phyloP scores from a whole-genome alignment of 345 rosid species.

The Eucalyptus curtisii region DNA sequence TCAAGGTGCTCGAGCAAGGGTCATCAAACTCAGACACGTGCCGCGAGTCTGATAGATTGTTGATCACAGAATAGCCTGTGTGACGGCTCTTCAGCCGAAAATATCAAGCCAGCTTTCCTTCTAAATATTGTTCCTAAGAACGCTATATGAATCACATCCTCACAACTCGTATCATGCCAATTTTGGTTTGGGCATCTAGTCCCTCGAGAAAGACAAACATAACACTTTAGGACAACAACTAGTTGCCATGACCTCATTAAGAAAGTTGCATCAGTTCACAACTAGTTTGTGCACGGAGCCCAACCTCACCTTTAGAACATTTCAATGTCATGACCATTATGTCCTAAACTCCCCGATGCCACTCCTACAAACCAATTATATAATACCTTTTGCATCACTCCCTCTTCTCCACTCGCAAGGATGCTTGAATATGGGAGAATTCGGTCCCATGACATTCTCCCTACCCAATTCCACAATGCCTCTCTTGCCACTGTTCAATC shows the following conservation, averaged over 20 bases:
- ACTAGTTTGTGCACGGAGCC: neutral
- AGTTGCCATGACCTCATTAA: neutral
- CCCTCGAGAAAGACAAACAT: neutral
- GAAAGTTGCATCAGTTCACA: neutral
- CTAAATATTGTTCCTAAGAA: neutral
- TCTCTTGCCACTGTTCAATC: neutral
- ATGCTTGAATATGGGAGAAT: neutral
- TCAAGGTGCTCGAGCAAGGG: neutral
- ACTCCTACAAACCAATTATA: neutral
- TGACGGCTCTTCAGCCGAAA: neutral
- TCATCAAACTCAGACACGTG: neutral
- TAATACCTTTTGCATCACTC: neutral
- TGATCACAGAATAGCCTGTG: neutral
- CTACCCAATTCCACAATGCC: neutral
- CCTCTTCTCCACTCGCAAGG: neutral
- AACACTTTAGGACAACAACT: neutral
- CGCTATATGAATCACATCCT: neutral
- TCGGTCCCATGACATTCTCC: neutral
- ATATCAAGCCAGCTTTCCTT: neutral
- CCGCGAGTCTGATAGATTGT: fast-evolving
- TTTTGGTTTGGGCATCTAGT: neutral
- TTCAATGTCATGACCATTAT: no score
- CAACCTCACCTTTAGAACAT: neutral
- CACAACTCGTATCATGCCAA: neutral
- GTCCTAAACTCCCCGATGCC: neutral